Percentiles rank a stretch among this genome's conserved stretches.
phyloP scores from a whole-genome alignment of 805 yeast species.

The Hanseniaspora lachancei region DNA sequence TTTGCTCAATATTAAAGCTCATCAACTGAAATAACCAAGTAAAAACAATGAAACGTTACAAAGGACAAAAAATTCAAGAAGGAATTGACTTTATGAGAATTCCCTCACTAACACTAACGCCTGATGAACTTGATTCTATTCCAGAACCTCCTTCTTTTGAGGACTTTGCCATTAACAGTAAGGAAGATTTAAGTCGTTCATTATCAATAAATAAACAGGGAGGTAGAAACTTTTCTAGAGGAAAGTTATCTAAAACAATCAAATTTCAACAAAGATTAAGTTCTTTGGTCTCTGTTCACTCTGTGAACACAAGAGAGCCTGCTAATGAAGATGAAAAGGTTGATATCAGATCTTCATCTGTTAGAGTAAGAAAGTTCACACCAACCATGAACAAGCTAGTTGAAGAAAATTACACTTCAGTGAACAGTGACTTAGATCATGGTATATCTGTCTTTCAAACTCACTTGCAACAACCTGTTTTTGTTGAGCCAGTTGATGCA shows the following conservation, averaged over 20 bases:
- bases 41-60: constrained; percentile 23
- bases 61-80: constrained; percentile 22
- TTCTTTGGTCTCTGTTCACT: neutral
- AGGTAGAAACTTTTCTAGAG: neutral
- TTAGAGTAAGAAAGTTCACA: neutral
- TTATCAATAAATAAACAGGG: neutral
- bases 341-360: neutral
- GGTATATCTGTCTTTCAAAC: neutral
- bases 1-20: neutral
- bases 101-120: constrained; percentile 23
- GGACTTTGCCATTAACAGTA: neutral
- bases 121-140: constrained; percentile 20
- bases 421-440: neutral
- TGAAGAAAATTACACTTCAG: neutral
- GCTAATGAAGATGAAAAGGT: neutral
- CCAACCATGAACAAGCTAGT: neutral
- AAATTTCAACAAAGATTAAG: constrained; percentile 11
- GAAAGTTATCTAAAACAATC: constrained; percentile 2
- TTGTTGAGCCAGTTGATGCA: neutral
- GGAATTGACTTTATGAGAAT: constrained; percentile 24
- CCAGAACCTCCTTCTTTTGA: constrained; percentile 18
- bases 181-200: neutral
- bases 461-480: neutral
- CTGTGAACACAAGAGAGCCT: neutral
- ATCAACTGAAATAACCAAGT: neutral